A percentile compares a stretch with the other conserved stretches of the same genome.
These are phyloP conservation scores for Aspergillus sp. DNA, from an alignment of 2,329 filamentous ascomycete genomes.

Conservation along the genomic window DNA sequence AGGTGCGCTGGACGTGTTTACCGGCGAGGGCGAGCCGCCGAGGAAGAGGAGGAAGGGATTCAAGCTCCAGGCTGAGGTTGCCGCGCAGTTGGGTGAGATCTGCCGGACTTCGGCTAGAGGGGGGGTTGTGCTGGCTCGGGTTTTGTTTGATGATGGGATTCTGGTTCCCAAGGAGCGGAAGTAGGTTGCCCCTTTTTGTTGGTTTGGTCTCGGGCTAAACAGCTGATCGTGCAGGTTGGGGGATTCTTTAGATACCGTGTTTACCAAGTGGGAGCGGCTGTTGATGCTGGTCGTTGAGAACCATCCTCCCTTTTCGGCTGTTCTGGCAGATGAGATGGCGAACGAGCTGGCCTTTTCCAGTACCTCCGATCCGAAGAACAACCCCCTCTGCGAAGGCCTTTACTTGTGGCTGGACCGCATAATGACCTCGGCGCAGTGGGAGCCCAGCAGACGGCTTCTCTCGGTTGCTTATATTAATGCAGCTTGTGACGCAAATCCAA, in stretches of 20 bases:
- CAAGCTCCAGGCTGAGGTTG: slow-evolving; percentile 11
- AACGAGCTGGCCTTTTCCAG: slow-evolving; percentile 21
- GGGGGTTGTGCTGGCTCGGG: slow-evolving; percentile 11
- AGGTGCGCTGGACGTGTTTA: slow-evolving; percentile 11
- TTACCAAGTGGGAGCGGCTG: slow-evolving; percentile 29
- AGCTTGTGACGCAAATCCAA: slow-evolving; percentile 23
- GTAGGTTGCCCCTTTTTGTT: slow-evolving; percentile 17
- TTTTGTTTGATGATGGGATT: slow-evolving; percentile 18
- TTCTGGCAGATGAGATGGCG: slow-evolving; percentile 32
- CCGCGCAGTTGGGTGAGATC: slow-evolving; percentile 18
- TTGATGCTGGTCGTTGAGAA: slow-evolving; percentile 27
- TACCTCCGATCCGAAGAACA: slow-evolving; percentile 11
- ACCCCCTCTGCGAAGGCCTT: slow-evolving; percentile 34
- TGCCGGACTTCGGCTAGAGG: slow-evolving; percentile 16
- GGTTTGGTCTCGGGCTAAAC: no score
- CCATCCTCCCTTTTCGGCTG: slow-evolving; percentile 25
- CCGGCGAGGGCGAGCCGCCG: slow-evolving; percentile 7
- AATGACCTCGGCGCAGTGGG: slow-evolving; percentile 31
- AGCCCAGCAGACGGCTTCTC: slow-evolving; percentile 16
- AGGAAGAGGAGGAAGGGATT: slow-evolving; percentile 20
- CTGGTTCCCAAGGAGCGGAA: slow-evolving; percentile 18
- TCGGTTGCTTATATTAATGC: slow-evolving; percentile 25
- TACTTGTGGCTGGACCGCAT: slow-evolving; percentile 44
- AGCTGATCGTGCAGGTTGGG: slow-evolving; percentile 21
- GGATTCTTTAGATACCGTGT: slow-evolving; percentile 17